These are phyloP conservation scores for Monosporascus sp. DNA, from an alignment of 2,329 filamentous ascomycete species.

Conservation along the genomic window DNA sequence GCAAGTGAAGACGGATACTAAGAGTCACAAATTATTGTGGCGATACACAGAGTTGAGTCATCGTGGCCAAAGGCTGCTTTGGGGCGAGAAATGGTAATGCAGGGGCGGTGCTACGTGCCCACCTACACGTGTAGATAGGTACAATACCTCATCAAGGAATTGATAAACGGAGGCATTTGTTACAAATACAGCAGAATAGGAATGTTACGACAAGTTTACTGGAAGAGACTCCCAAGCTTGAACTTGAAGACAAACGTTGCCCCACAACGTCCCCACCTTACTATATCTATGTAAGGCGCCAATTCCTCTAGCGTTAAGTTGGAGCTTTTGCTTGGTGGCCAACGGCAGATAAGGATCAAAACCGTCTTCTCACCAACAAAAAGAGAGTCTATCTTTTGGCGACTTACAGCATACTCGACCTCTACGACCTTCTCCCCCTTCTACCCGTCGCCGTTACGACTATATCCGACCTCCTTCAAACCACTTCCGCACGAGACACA, in stretches of 20 bases:
- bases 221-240: neutral
- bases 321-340: too few relatives aligned
- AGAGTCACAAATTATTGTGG: neutral
- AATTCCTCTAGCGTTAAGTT: neutral
- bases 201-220: neutral
- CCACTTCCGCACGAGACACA: conserved; percentile 9
- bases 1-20: too few relatives aligned
- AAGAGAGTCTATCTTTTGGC: neutral
- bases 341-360: too few relatives aligned
- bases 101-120: too few relatives aligned
- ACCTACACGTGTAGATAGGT: too few relatives aligned
- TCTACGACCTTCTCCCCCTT: neutral
- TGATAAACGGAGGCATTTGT: too few relatives aligned
- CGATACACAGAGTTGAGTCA: neutral
- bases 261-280: neutral
- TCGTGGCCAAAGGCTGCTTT: too few relatives aligned
- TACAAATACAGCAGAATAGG: neutral
- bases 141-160: too few relatives aligned
- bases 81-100: too few relatives aligned
- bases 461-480: conserved; percentile 9
- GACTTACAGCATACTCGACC: neutral
- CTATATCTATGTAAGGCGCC: neutral
- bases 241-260: neutral
- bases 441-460: conserved; percentile 10
- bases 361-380: neutral